Evolutionary conservation across 1,284 basidiomycete genomes (phyloP).

Genomic region (Ustilago curta): DNA sequence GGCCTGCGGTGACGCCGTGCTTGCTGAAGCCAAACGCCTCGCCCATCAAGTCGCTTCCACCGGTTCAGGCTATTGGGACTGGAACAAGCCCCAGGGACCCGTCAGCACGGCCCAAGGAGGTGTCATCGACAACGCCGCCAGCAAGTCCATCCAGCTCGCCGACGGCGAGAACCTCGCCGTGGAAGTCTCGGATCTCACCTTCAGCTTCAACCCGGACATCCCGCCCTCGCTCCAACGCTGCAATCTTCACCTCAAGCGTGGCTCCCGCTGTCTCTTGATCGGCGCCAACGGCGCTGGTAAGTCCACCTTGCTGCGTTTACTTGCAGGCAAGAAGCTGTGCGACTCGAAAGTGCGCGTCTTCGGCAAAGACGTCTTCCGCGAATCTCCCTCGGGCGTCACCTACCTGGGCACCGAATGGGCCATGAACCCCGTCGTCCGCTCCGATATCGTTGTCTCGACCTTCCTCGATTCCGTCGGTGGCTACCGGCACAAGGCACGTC

Average conservation of each 20-base stretch:
- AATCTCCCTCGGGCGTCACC: conserved; percentile 71
- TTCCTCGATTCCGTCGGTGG: conserved; percentile 89
- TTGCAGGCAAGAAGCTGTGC: conserved; percentile 81
- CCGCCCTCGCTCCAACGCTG: conserved; percentile 61
- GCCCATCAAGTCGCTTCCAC: conserved; percentile 33
- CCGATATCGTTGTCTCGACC: conserved; percentile 72
- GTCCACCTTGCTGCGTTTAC: conserved; percentile 90
- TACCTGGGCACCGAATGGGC: conserved; percentile 86
- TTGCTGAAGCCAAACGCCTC: conserved; percentile 55
- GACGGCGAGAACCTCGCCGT: conserved; percentile 53
- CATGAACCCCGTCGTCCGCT: conserved; percentile 92
- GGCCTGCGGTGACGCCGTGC: conserved; percentile 71
- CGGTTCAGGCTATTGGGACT: conserved; percentile 61
- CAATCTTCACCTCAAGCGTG: conserved; percentile 56
- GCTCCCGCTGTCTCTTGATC: conserved; percentile 65
- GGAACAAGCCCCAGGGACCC: conserved; percentile 53
- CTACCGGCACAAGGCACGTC: conserved; percentile 88
- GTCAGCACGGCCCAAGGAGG: conserved; percentile 30
- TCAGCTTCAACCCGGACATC: conserved; percentile 51
- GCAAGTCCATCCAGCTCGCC: conserved; percentile 28
- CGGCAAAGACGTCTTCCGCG: conserved; percentile 66
- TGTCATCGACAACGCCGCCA: conserved; percentile 37
- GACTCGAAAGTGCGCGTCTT: conserved; percentile 62
- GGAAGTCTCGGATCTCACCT: conserved; percentile 62
- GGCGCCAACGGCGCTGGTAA: conserved; percentile 81